phyloP scores from a whole-genome alignment of 257 asterid genomes.

The Penstemon davidsonii region DNA sequence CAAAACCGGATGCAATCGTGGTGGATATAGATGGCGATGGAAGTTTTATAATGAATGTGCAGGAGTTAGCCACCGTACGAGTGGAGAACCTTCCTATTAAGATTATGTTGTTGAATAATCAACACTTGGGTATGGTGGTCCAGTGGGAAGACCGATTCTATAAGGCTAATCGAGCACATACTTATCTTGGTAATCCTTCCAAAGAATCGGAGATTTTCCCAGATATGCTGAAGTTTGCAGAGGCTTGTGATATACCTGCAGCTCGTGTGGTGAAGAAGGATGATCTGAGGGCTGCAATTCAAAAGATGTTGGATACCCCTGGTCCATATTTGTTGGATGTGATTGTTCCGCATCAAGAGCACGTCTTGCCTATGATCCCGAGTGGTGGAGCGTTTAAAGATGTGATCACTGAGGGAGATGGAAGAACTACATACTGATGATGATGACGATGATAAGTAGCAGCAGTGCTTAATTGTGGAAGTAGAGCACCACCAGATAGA shows the following conservation, averaged over 20 bases:
- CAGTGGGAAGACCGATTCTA: conserved; percentile 32
- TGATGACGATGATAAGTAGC: too few relatives aligned
- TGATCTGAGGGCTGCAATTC: conserved; percentile 18
- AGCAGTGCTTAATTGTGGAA: too few relatives aligned
- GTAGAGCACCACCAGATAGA: too few relatives aligned
- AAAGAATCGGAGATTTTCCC: conserved; percentile 25
- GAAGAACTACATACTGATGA: too few relatives aligned
- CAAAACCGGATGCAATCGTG: conserved; percentile 27
- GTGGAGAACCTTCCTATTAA: conserved; percentile 27
- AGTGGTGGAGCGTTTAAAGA: too few relatives aligned
- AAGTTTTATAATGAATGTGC: conserved; percentile 33
- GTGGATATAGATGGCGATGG: conserved; percentile 35
- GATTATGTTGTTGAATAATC: conserved; percentile 31
- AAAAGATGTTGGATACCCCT: conserved; percentile 32
- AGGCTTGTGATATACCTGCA: conserved; percentile 30
- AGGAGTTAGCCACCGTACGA: conserved; percentile 29
- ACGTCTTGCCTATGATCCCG: conserved; percentile 14
- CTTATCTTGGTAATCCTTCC: conserved; percentile 27
- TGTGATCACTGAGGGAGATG: too few relatives aligned
- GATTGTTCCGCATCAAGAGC: conserved; percentile 27
- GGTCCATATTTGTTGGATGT: conserved; percentile 33
- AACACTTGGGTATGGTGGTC: conserved; percentile 35
- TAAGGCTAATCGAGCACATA: conserved; percentile 27
- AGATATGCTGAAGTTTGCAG: conserved; percentile 35
- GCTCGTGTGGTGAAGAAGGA: conserved; percentile 22